These are phyloP conservation scores for Hibiscus trionum DNA, from an alignment of 345 rosid species.

Conservation along the genomic window DNA sequence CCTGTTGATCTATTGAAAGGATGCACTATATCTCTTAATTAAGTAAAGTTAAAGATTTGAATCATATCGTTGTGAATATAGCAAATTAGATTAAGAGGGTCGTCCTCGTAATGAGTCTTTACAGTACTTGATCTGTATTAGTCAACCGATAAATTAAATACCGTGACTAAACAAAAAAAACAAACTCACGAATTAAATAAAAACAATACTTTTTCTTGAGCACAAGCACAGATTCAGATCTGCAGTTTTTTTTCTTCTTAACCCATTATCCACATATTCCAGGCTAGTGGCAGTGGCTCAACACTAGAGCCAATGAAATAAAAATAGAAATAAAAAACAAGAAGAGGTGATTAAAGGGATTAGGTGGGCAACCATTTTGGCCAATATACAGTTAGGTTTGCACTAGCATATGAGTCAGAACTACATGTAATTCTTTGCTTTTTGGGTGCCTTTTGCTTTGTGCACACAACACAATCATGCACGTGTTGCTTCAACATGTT, in stretches of 20 bases:
- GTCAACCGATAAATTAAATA: too few species aligned
- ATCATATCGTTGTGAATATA: too few species aligned
- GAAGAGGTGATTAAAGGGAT: conserved; percentile 18
- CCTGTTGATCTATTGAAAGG: too few species aligned
- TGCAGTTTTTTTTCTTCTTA: conserved; percentile 26
- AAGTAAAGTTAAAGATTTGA: too few species aligned
- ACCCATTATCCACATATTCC: conserved; percentile 17
- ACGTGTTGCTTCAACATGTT: background rate
- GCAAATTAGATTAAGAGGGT: too few species aligned
- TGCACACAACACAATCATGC: conserved; percentile 5
- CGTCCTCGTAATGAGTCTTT: too few species aligned
- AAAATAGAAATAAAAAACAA: background rate
- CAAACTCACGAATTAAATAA: conserved; percentile 1
- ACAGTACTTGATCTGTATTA: too few species aligned
- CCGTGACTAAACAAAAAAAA: too few species aligned
- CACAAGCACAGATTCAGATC: conserved; percentile 20
- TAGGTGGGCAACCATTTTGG: conserved; percentile 39
- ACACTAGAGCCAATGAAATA: conserved; percentile 6
- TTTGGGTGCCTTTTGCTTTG: conserved; percentile 17
- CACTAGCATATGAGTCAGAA: conserved; percentile 12
- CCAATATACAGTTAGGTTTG: conserved; percentile 24
- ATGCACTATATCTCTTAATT: too few species aligned
- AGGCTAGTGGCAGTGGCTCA: conserved; percentile 27
- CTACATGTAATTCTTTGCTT: conserved; percentile 15
- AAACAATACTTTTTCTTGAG: conserved; percentile 8